Evolutionary conservation across 768 basidiomycete species (phyloP), one percentile per base, ranked within the genome.

Genomic region (Boletus eberwhitei): DNA sequence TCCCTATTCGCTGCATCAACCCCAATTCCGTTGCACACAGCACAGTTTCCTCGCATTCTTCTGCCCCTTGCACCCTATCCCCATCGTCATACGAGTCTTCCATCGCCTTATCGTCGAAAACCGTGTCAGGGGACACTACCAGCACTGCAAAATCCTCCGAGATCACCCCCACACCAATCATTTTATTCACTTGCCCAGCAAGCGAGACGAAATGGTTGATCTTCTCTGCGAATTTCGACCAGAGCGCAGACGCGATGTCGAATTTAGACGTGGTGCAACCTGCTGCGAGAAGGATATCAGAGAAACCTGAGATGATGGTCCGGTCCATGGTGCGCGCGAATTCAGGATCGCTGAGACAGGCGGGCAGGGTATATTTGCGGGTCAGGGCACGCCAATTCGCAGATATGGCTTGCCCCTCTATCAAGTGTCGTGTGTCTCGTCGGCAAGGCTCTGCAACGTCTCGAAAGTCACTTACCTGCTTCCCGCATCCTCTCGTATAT

Each of bases 381-480:
- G 75, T 76, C 21, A 79, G 59, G 3, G 75, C 70, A 5, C 76
- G 72, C 77, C 77, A 79, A 46, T 74, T 63, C 36, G 73, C 72
- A 4, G 75, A 70, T 38, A 77, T 64, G 4, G 76, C 69, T 59
- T 77, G 77, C 8, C 71, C 71, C 59, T 76, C 77, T 78, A 54
- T 35, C n/a, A 9, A n/a, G 37, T n/a, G 26, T 39, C 35, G 29
- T 38, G 19, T 24, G 5, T 45, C 39, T 26, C 13, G 37, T 50
- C 31, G 59, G 39, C 21, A 19, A n/a, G 14, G 3, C 29, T 21
- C 17, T 4, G 3, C 37, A 34, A 44, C 16, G n/a, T 16, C 22
- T 5, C 40, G 3, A 14, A 38, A n/a, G n/a, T 21, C 13, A 57
- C 72, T 64, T 47, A 73, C 76, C 74, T 43, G 58, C 38, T 14